Evolutionary conservation across 768 basidiomycete genomes (phyloP).

Genomic region (Phaeotremella skinneri): DNA sequence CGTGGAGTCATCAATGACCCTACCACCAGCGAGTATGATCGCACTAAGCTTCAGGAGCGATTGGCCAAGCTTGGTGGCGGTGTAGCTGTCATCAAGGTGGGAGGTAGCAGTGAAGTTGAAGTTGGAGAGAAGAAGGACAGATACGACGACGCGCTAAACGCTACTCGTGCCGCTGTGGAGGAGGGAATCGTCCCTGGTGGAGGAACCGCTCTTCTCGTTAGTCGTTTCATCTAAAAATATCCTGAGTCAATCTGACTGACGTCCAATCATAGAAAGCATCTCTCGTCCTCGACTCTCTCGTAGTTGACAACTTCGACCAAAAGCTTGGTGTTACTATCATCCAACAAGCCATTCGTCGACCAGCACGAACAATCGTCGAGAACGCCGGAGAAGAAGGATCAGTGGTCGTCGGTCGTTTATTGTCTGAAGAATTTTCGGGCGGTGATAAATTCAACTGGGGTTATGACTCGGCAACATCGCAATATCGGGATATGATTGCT

Average conservation of each 20-base stretch:
- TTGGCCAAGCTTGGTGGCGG: conserved; percentile 93
- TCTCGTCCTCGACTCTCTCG: conserved; percentile 60
- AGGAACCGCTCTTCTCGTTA: conserved; percentile 76
- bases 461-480: conserved; percentile 86
- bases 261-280: conserved; percentile 48
- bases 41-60: conserved; percentile 91
- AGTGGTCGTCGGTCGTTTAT: conserved; percentile 85
- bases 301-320: conserved; percentile 91
- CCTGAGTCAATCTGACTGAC: conserved; percentile 9
- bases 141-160: conserved; percentile 94
- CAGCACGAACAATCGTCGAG: conserved; percentile 80
- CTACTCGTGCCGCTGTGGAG: conserved; percentile 97
- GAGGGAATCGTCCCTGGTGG: conserved; percentile 98
- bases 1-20: conserved; percentile 74
- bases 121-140: conserved; percentile 99
- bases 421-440: conserved; percentile 53
- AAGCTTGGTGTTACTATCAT: conserved; percentile 93
- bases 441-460: conserved; percentile 73
- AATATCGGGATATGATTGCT: conserved; percentile 93
- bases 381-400: conserved; percentile 93
- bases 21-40: conserved; percentile 89
- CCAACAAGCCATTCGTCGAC: conserved; percentile 75
- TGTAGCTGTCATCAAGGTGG: conserved; percentile 98
- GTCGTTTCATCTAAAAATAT: conserved; percentile 55
- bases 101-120: conserved; percentile 88